phyloP scores from a whole-genome alignment of 2,329 filamentous ascomycete species.

The Magnaporthales sp. region DNA sequence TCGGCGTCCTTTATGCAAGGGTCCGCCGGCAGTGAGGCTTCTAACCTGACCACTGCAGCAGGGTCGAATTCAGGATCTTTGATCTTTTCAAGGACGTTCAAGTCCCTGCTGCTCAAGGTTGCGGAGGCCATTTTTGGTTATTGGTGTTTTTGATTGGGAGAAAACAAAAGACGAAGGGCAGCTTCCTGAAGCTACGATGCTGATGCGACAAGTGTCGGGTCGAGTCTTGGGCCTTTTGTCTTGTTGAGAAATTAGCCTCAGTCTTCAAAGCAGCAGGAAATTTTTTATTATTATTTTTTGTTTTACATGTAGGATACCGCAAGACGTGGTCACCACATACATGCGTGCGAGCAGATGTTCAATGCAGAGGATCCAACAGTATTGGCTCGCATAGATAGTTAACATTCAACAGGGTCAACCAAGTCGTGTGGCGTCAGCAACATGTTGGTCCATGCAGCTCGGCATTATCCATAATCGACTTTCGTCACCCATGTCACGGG shows the following conservation, averaged over 20 bases:
- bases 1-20: slow-evolving; percentile 43
- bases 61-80: slow-evolving; percentile 57
- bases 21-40: slow-evolving; percentile 45
- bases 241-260: not conserved
- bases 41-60: slow-evolving; percentile 42
- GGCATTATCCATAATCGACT: not conserved
- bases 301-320: not conserved
- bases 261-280: not conserved
- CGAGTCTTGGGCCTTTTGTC: not conserved
- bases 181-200: too few species aligned
- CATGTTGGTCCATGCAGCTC: not conserved
- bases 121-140: slow-evolving; percentile 34
- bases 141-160: not conserved
- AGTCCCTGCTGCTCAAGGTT: slow-evolving; percentile 47
- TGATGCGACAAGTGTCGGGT: not conserved
- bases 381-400: not conserved
- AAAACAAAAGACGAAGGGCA: too few species aligned
- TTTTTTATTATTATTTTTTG: too few species aligned
- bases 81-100: slow-evolving; percentile 57
- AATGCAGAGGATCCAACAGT: not conserved
- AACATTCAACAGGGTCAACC: not conserved
- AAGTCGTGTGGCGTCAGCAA: not conserved
- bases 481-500: not conserved
- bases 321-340: not conserved
- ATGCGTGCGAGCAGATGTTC: not conserved